Conservation (phyloP, 352 stramenopile genomes). For the Phytophthora brassicae region DNA sequence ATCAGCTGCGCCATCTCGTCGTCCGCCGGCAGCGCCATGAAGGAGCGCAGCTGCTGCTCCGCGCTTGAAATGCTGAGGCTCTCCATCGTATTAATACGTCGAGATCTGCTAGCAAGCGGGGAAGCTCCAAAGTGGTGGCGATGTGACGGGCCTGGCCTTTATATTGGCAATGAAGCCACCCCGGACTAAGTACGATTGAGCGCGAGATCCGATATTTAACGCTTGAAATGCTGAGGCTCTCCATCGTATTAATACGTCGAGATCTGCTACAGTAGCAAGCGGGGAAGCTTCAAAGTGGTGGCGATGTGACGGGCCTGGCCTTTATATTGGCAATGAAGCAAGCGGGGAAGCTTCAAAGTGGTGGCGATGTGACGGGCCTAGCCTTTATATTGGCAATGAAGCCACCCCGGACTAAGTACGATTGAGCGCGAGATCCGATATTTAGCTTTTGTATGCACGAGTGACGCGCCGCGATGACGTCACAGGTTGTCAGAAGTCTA, state of each 20-base stretch:
- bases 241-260: slow-evolving; percentile 27
- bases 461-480: too few relatives aligned
- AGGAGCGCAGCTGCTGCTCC: slow-evolving; percentile 73
- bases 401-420: background rate
- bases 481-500: too few relatives aligned
- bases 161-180: too few relatives aligned
- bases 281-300: slow-evolving; percentile 22
- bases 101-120: slow-evolving; percentile 1
- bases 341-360: slow-evolving; percentile 21
- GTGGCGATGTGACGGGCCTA: slow-evolving; percentile 30
- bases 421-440: background rate
- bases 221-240: slow-evolving; percentile 21
- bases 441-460: too few relatives aligned
- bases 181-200: background rate
- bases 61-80: slow-evolving; percentile 34
- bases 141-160: too few relatives aligned
- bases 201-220: background rate
- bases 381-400: too few relatives aligned
- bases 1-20: slow-evolving; percentile 79
- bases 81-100: slow-evolving; percentile 34
- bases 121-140: slow-evolving; percentile 24
- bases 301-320: slow-evolving; percentile 32
- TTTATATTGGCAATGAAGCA: too few relatives aligned
- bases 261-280: background rate
- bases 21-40: slow-evolving; percentile 65